Base-by-base conservation (phyloP, 2,329 filamentous ascomycete species). In the Curvularia lunata region DNA sequence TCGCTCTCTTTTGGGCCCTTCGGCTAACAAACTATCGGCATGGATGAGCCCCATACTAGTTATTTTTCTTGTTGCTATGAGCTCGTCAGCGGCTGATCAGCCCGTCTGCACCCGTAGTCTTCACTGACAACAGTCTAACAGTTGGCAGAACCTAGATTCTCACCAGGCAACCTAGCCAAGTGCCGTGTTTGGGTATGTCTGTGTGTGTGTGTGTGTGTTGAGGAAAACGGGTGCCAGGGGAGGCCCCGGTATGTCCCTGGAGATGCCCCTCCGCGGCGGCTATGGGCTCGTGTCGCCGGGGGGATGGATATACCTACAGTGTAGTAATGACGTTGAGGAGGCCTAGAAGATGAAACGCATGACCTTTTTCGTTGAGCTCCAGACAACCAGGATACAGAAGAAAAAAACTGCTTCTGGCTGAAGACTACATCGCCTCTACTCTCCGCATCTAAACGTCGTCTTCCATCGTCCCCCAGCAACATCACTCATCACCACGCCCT, bases 391-490 rank as follows among this genome's bases (percentile, higher is more conserved):
- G 13, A 37, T 37, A 37, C n/a, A 37, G 34, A 34, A 34, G 30
- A 9, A 30, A 5, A 34, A 34, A 34, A 34, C 12, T 16, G 13
- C 32, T 34, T 4, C 25, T 5, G 25, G 6, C 8, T 27, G 25
- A 27, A 27, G 6, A 10, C 10, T 30, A 10, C 28, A 30, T 12
- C 28, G 7, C 10, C 18, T 30, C 41, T 45, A 58, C 38, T 56
- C 25, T 18, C 8, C 32, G 48, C 66, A 68, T 25, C 13, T 51
- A 53, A 64, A 66, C 5, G 48, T 63, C 45, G 62, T 65, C 34
- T 42, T 62, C 68, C 69, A 73, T 32, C 56, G 65, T 1, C 70
- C 71, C 18, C 69, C 70, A 25, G 60, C 56, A 4, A 72, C 46
- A 9, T 55, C 63, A 23, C 19, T 47, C 19, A 70, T 43, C 10